Evolutionary conservation across 768 basidiomycete genomes (phyloP), one percentile per base, ranked within the genome.

Genomic region (Lactarius pseudohatsudake): DNA sequence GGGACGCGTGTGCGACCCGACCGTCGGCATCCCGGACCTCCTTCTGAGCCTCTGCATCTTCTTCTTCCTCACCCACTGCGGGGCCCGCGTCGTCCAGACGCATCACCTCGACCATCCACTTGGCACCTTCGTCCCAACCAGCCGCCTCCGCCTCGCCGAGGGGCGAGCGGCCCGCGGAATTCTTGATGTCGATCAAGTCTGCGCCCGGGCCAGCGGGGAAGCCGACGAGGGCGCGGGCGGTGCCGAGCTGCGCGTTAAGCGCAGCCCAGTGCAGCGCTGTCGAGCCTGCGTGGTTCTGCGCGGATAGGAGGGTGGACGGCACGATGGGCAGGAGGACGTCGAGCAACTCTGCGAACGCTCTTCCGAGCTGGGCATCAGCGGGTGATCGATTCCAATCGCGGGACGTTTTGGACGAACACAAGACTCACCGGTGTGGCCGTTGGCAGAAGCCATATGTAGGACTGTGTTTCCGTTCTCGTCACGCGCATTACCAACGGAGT

Each of bases 241-340:
- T 74, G 8, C 76, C 74, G 3, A 96, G 83, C 71, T 96, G 95
- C 2, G 83, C 79, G 75, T 97, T 98, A 47, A 94, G 76, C 2
- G 91, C 86, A 0, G 95, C 94, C 95, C 95, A 97, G 73, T 98
- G 96, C 7, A 97, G 77, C 8, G 96, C 83, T 2, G 92, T 96
- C 30, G 95, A 96, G 60, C 86, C 82, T 0, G 91, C 82, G 34
- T 75, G 75, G 73, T 97, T 98, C 66, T 84, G 84, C 0, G 80
- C 78, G 2, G 86, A 77, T 26, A 94, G 73, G 8, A 92, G 76
- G 2, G 82, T 75, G 13, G 88, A 74, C 8, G 81, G 76, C 20
- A 84, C 71, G 62, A 86, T 74, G 2, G 92, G 84, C 4, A 96
- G 81, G 16, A 98, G 81, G 72, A 86, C 87, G 57, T 87, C 81